phyloP scores from a whole-genome alignment of 2,329 filamentous ascomycete species.

The Epichloe brachyelytri region DNA sequence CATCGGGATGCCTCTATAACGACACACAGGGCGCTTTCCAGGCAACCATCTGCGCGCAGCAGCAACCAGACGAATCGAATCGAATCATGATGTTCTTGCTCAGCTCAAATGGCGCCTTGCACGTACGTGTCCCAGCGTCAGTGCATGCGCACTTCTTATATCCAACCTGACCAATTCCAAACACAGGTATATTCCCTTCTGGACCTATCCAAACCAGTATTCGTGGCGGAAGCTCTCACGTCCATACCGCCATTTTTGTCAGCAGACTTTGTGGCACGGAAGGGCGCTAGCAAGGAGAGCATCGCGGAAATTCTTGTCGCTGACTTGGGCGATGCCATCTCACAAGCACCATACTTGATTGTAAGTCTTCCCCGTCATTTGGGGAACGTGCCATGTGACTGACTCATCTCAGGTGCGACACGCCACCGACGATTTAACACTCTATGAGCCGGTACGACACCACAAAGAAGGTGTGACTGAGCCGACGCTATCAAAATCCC shows the following conservation, averaged over 20 bases:
- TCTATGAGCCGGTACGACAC: constrained; percentile 69
- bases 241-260: constrained; percentile 68
- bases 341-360: constrained; percentile 65
- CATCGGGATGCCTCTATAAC: constrained; percentile 72
- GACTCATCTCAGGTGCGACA: constrained; percentile 46
- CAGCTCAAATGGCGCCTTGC: constrained; percentile 58
- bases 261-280: constrained; percentile 53
- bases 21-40: constrained; percentile 47
- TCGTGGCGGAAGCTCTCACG: constrained; percentile 61
- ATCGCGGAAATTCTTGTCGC: constrained; percentile 72
- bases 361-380: constrained; percentile 33
- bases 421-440: constrained; percentile 64
- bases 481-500: constrained; percentile 33
- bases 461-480: constrained; percentile 22
- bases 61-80: constrained; percentile 25
- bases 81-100: constrained; percentile 65
- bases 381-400: no score
- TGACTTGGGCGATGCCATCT: constrained; percentile 65
- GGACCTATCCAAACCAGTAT: constrained; percentile 57
- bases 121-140: constrained; percentile 38
- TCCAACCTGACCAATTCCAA: neutral
- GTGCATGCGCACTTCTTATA: neutral
- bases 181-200: constrained; percentile 62
- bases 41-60: constrained; percentile 25
- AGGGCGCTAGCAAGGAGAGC: constrained; percentile 58